Evolutionary conservation across 192 early-diverging fungal species (phyloP).

Genomic region (Anaeromyces robustus): DNA sequence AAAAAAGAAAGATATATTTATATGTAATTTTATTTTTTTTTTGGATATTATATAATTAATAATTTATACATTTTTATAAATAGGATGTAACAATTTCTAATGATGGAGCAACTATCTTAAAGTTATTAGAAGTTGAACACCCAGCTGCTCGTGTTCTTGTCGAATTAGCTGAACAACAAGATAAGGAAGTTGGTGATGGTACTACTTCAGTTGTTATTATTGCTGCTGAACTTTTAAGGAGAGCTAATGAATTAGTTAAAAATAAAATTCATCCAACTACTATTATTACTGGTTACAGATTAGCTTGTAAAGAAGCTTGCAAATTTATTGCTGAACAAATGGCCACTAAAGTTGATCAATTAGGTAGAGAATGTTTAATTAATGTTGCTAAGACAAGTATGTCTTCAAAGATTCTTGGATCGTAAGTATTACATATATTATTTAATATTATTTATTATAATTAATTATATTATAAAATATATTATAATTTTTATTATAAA

Average conservation of each 20-base stretch:
- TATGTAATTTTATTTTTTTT: neutral
- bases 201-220: conserved; percentile 99
- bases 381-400: conserved; percentile 97
- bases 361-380: conserved; percentile 81
- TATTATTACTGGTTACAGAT: conserved; percentile 92
- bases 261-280: conserved; percentile 99
- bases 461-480: no score
- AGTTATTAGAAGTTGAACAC: conserved; percentile 95
- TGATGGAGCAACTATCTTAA: conserved; percentile 96
- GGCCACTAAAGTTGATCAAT: conserved; percentile 82
- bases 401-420: conserved; percentile 94
- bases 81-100: conserved; percentile 98
- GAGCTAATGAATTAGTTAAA: conserved; percentile 95
- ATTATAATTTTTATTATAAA: no score
- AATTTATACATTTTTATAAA: neutral
- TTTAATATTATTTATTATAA: no score
- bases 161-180: conserved; percentile 97
- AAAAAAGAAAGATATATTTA: neutral
- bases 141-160: conserved; percentile 93
- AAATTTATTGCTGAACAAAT: conserved; percentile 95
- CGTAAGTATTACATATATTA: conserved; percentile 52
- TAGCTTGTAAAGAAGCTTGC: conserved; percentile 94
- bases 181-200: conserved; percentile 98
- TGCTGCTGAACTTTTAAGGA: conserved; percentile 86
- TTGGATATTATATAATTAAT: neutral